Base-by-base conservation (phyloP, 495 filamentous ascomycete species). In the Neurospora terricola region DNA sequence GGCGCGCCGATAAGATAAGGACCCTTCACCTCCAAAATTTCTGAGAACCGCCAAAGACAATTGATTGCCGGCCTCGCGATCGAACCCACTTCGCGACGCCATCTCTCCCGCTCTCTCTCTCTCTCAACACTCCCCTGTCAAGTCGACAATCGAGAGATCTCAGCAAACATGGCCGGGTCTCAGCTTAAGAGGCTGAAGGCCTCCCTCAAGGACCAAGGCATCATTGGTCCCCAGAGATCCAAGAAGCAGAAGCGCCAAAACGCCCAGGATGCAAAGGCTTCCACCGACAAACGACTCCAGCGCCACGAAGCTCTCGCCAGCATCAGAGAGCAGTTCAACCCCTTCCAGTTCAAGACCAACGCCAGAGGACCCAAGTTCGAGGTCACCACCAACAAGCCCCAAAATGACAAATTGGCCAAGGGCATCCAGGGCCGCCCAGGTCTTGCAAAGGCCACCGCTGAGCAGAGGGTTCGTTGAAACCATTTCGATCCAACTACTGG, bases 301-400 rank as follows among this genome's bases (percentile, higher is more conserved):
- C 87, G 91, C 71, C 88, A 90, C 76, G 88, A 88, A 59, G 92
- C 92, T 16, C 84, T 99, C 70, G 87, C 92, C 77, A 87, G 87
- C 69, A 97, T 98, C 78, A 91, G 96, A 75, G 94, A 98, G 73
- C 89, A 93, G 75, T 98, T 98, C 88, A 98, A 98, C 82, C 96
- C 96, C 4, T 99, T 98, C 81, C 96, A 99, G 80, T 87, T 96
- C 80, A 94, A 96, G 81, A 87, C 87, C 12, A 87, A 89, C 34
- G 83, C 88, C 0, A 84, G 88, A 38, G 88, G 89, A 2, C 87
- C 85, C 75, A 97, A 97, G 78, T 94, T 95, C 75, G 90, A 93
- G 45, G 86, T 90, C 43, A 88, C 88, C 3, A 93, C 88, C 18
- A 91, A 87, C 73, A 84, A 82, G 21, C 84, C 87, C 8, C 83